A percentile compares a stretch with the other conserved stretches of the same genome.
Evolutionary conservation across 2,329 filamentous ascomycete species (phyloP).

Genomic region (Kalmusia sp.): DNA sequence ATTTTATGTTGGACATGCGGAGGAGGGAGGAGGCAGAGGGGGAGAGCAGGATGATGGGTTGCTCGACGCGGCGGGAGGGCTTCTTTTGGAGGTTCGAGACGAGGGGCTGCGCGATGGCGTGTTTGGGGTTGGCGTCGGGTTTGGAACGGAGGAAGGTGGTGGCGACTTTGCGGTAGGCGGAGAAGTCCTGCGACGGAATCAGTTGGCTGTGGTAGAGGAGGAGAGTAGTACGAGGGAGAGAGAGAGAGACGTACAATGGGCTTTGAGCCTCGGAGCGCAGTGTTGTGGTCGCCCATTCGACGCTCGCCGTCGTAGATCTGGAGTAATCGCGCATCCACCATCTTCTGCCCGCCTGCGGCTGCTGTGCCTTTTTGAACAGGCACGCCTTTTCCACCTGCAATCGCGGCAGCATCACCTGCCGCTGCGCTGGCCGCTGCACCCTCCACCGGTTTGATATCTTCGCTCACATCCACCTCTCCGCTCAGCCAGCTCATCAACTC

Average conservation of each 20-base stretch:
- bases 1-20: conserved; percentile 93
- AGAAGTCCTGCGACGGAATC: conserved; percentile 75
- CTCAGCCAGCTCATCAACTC: conserved; percentile 94
- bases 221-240: conserved; percentile 3
- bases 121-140: conserved; percentile 40
- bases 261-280: conserved; percentile 83
- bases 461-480: conserved; percentile 79
- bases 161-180: conserved; percentile 86
- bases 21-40: conserved; percentile 94
- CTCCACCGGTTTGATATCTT: conserved; percentile 87
- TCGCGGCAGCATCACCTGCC: conserved; percentile 60
- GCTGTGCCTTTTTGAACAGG: conserved; percentile 47
- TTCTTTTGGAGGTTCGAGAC: conserved; percentile 51
- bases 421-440: conserved; percentile 60
- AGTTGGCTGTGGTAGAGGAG: too few species aligned
- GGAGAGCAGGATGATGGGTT: conserved; percentile 94
- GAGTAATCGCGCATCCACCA: conserved; percentile 75
- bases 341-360: conserved; percentile 53
- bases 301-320: conserved; percentile 93
- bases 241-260: conserved; percentile 69
- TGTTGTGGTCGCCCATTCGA: conserved; percentile 92
- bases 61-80: conserved; percentile 56
- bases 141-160: conserved; percentile 71
- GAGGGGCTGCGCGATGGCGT: conserved; percentile 37
- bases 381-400: conserved; percentile 57